Evolutionary conservation across 768 basidiomycete genomes (phyloP).

Genomic region (Baorangia bicolor): DNA sequence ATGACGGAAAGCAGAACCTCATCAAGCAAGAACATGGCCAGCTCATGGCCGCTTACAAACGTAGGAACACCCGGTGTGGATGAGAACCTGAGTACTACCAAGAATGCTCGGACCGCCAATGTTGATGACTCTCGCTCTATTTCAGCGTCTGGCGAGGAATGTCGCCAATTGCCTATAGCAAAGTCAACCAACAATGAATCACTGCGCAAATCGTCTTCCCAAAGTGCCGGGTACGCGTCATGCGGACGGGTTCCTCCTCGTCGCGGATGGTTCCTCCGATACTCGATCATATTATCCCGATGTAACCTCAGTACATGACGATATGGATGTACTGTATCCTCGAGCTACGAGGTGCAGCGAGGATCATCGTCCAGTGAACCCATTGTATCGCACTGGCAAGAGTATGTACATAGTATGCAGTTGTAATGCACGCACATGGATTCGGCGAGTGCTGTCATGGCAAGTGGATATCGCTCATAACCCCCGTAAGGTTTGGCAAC

Average conservation of each 20-base stretch:
- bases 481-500: too few relatives aligned
- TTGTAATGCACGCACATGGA: neutral
- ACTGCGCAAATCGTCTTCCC: neutral
- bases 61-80: neutral
- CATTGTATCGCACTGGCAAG: neutral
- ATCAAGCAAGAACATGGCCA: neutral
- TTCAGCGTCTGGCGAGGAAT: neutral
- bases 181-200: neutral
- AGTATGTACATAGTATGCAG: neutral
- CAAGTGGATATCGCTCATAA: too few relatives aligned
- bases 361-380: neutral
- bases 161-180: neutral
- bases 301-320: neutral
- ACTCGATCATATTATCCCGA: neutral
- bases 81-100: neutral
- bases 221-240: neutral
- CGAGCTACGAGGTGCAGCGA: neutral
- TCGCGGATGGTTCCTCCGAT: neutral
- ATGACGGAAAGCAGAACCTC: neutral
- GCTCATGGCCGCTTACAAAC: neutral
- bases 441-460: too few relatives aligned
- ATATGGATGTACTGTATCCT: neutral
- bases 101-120: neutral
- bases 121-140: neutral
- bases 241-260: too few relatives aligned